phyloP scores from a whole-genome alignment of 2,329 filamentous ascomycete species.

The Cyphellophora europaea region DNA sequence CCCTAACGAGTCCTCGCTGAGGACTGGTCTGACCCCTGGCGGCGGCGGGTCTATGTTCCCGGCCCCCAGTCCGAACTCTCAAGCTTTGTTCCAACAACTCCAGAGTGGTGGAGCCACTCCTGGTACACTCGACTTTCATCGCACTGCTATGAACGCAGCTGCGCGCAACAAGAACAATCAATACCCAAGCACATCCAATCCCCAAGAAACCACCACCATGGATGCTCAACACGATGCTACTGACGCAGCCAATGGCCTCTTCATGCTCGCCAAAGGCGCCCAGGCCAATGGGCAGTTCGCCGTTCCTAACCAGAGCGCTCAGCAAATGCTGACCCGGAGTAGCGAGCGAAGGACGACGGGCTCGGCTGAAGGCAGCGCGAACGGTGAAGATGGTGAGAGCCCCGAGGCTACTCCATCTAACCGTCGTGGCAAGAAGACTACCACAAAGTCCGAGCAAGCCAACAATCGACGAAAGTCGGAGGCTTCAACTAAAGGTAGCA shows the following conservation, averaged over 20 bases:
- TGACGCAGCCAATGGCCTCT: constrained; percentile 89
- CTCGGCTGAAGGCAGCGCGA: constrained; percentile 45
- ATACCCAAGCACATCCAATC: constrained; percentile 32
- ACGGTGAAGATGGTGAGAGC: constrained; percentile 63
- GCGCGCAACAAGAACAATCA: constrained; percentile 53
- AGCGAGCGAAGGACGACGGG: constrained; percentile 32
- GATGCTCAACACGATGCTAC: constrained; percentile 76
- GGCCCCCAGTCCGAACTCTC: constrained; percentile 75
- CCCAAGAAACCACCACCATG: constrained; percentile 33
- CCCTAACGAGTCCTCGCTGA: constrained; percentile 88
- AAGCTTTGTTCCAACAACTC: constrained; percentile 70
- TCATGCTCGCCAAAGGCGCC: constrained; percentile 66
- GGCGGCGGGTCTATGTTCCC: constrained; percentile 97
- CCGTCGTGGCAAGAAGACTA: constrained; percentile 54
- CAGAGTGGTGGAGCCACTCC: constrained; percentile 79
- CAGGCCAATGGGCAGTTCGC: constrained; percentile 49
- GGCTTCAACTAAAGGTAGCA: constrained; percentile 54
- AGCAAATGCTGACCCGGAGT: constrained; percentile 36
- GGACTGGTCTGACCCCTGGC: constrained; percentile 85
- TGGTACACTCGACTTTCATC: constrained; percentile 85
- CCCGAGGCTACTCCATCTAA: constrained; percentile 54
- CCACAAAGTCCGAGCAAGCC: constrained; percentile 35
- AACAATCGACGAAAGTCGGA: constrained; percentile 72
- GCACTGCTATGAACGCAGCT: constrained; percentile 75
- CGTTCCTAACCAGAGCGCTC: constrained; percentile 39